Evolutionary conservation across 306 rosid genomes (phyloP).

Genomic region (Prunus mira): DNA sequence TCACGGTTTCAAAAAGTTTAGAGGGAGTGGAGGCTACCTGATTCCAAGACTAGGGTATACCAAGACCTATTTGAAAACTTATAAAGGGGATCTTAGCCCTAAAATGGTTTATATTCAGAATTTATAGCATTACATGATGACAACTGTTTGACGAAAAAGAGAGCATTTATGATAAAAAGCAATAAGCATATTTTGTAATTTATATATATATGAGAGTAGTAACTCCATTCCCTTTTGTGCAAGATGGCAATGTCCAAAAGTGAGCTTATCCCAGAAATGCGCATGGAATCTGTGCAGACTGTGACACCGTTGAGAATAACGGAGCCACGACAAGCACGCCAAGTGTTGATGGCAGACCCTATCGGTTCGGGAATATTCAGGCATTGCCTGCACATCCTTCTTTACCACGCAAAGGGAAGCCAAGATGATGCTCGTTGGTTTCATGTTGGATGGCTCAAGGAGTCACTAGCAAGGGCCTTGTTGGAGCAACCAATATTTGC

Average conservation of each 20-base stretch:
- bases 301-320: slow-evolving; percentile 40
- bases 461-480: slow-evolving; percentile 45
- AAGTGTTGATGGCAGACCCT: slow-evolving; percentile 6
- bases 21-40: no score
- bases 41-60: no score
- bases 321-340: slow-evolving; percentile 27
- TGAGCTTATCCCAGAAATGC: background rate
- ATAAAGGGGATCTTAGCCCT: no score
- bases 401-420: slow-evolving; percentile 29
- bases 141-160: no score
- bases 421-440: slow-evolving; percentile 31
- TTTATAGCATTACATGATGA: no score
- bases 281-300: slow-evolving; percentile 35
- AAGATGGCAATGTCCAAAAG: background rate
- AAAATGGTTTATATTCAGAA: no score
- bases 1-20: no score
- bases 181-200: no score
- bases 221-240: no score
- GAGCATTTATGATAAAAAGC: no score
- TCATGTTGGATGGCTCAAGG: slow-evolving; percentile 54
- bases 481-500: slow-evolving; percentile 45
- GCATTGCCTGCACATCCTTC: slow-evolving; percentile 40
- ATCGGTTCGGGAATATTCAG: background rate
- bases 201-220: no score
- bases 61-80: no score